Base-by-base conservation (phyloP, 2,329 filamentous ascomycete species). In the Exophiala spinifera region DNA sequence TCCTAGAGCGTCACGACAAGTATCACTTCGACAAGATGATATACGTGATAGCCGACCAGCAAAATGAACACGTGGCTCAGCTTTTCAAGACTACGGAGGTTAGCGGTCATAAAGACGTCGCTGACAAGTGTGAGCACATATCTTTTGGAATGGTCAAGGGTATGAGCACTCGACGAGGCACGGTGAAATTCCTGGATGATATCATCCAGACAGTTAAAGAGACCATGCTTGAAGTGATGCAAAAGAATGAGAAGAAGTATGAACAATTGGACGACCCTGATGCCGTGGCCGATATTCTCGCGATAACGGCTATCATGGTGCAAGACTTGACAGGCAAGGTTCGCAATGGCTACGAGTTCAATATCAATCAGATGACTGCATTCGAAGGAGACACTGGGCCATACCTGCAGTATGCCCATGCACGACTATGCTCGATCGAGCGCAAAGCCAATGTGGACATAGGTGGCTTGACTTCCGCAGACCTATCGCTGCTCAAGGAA, bases 171-270 rank as follows among this genome's bases (percentile, higher is more conserved):
- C 76, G 82, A 61, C 84, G 83, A 69, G 82, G 82, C 57, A 90
- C 86, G 0, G 88, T 90, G 64, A 88, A 88, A 71, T 89, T 89
- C 74, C 69, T 84, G 59, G 78, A 86, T 64, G 85, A 88, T 63
- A 89, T 91, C 63, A 77, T 91, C 53, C 79, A 81, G 37, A 88
- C 91, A 64, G 90, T 95, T 6, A 86, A 84, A 65, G 92, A 96
- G 51, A 89, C 91, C 74, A 99, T 99, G 94, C 92, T 97, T 78
- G 89, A 96, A 58, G 89, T 95, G 48, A 99, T 99, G 94, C 84
- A 78, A 72, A 87, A 87, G 76, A 97, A 97, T 71, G 80, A 88
- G 65, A 79, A 81, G 67, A 99, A 99, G 78, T 99, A 97, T 73
- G 76, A 84, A 53, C 91, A 96, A 72, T 86, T 99, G 17, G 88